Base-by-base conservation (phyloP, 768 basidiomycete species). In the Amanita jacksonii region DNA sequence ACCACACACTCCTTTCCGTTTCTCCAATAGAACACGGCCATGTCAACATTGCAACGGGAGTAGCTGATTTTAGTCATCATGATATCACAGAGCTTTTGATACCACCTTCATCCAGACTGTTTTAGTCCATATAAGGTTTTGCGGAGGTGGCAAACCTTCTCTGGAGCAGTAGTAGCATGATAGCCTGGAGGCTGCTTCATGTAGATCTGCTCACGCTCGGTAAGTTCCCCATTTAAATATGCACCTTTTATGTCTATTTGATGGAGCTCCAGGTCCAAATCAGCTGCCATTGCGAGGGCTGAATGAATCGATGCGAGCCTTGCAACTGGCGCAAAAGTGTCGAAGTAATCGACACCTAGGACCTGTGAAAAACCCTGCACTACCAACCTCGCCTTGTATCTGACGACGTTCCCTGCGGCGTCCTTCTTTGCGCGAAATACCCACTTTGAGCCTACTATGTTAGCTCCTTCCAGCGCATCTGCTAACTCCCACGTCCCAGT, bases 291-390 rank as follows among this genome's bases (percentile, higher is more conserved):
- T 0, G 66, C 63, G 2, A 70, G 52, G 1, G 59, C 41, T 2
- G 54, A 35, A 0, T 51, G 53, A 8, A 64, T 51, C 0, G 60
- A 60, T 0, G 54, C 46, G 0, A 62, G 35, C 22, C n/a, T n/a
- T n/a, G n/a, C n/a, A n/a, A n/a, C n/a, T n/a, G n/a, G n/a, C n/a
- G n/a, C n/a, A n/a, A n/a, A n/a, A n/a, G n/a, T n/a, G n/a, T n/a
- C n/a, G n/a, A n/a, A n/a, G n/a, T n/a, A n/a, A n/a, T n/a, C n/a
- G n/a, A n/a, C n/a, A n/a, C n/a, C n/a, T n/a, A n/a, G n/a, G n/a
- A n/a, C n/a, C n/a, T n/a, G n/a, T n/a, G 57, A 57, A 49, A 63
- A 70, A 1, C 72, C 67, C 43, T 67, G 59, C 0, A 67, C 65
- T 3, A 58, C 51, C 0, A 57, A 37, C 12, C 43, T 31, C 3